Percentiles rank a stretch among this genome's conserved stretches.
These are phyloP conservation scores for Erodium texanum DNA, from an alignment of 441 rosid species.

Conservation along the genomic window DNA sequence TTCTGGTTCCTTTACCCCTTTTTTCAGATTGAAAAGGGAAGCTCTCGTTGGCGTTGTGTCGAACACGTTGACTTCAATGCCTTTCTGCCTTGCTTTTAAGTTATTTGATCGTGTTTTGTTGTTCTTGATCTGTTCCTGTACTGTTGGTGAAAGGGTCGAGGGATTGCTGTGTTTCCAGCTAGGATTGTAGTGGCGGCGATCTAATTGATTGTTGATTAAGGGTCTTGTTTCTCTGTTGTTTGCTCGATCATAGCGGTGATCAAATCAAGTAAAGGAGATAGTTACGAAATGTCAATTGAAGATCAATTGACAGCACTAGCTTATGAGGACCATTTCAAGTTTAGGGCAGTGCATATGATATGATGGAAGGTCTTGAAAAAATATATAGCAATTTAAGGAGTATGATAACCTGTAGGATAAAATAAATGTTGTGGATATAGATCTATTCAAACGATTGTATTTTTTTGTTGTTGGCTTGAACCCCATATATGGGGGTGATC, in stretches of 20 bases:
- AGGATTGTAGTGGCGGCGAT: not conserved
- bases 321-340: not conserved
- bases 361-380: not conserved
- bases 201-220: not conserved
- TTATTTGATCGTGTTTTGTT: not conserved
- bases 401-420: not conserved
- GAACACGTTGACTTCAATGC: not conserved
- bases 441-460: not conserved
- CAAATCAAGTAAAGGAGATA: slow-evolving; percentile 1
- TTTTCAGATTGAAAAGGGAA: not conserved
- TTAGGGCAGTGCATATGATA: not conserved
- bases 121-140: too few relatives aligned
- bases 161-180: too few relatives aligned
- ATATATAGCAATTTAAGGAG: too few relatives aligned
- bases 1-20: not conserved
- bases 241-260: not conserved
- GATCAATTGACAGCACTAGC: not conserved
- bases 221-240: not conserved
- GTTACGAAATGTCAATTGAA: not conserved
- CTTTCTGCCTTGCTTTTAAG: not conserved
- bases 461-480: not conserved
- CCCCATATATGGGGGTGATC: not conserved
- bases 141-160: too few relatives aligned
- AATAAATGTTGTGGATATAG: not conserved
- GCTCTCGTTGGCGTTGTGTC: too few relatives aligned